Evolutionary conservation across 768 basidiomycete species (phyloP), one percentile per base, ranked within the genome.

Genomic region (Fomitopsis pulvina): DNA sequence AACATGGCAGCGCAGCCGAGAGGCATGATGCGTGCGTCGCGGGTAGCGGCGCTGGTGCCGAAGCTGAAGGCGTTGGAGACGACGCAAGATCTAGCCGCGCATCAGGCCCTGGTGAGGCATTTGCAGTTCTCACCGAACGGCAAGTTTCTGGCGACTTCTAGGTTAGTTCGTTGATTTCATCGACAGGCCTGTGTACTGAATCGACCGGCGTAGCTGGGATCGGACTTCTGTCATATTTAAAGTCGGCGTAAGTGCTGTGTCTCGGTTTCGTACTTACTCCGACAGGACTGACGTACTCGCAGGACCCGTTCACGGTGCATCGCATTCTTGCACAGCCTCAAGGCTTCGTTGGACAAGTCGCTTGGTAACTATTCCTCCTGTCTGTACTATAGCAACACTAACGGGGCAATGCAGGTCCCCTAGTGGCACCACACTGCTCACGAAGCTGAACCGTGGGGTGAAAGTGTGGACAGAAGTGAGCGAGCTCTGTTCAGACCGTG

Each of bases 121-220:
- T 62, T 89, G 59, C 80, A 87, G 62, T 89, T 88, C 66, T 86
- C 83, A 1, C 85, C 85, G 1, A 78, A 87, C 62, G 87, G 87
- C 18, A 80, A 74, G 60, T 85, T 77, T 59, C 61, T 89, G 56
- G 87, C 85, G 2, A 87, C 85, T 3, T 84, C 83, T 25, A 83
- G 83, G 77, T 82, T 57, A 43, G 67, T 32, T 14, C 39, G 12
- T n/a, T 20, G 43, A 16, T 47, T 3, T 47, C 18, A 3, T 47
- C 8, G 29, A 14, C n/a, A n/a, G 8, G 21, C 28, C 39, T 45
- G 34, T 46, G 44, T 46, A 52, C 27, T 53, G 46, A 21, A 37
- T 28, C 3, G 28, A 28, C 16, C 6, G 2, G 7, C 26, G 34
- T 53, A 83, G 83, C 57, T 87, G 85, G 85, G 85, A 86, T 60